A percentile compares a stretch with the other conserved stretches of the same genome.
Evolutionary conservation across 371 early-diverging fungal genomes (phyloP).

Genomic region (Circinella umbellata): DNA sequence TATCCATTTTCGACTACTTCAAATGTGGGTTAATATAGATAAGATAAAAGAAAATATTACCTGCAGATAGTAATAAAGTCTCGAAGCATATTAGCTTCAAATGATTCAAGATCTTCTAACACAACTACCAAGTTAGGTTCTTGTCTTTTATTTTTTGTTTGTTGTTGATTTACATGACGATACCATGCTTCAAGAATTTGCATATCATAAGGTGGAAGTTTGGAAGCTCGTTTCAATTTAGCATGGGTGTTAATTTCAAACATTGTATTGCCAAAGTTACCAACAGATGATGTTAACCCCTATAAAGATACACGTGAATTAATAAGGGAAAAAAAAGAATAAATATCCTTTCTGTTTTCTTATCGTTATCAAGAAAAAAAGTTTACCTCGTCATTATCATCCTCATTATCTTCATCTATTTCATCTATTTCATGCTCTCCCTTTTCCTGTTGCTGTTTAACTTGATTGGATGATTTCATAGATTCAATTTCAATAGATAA

Average conservation of each 20-base stretch:
- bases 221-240: conserved; percentile 24
- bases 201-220: conserved; percentile 63
- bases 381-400: background rate
- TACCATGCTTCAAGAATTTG: conserved; percentile 72
- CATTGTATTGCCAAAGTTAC: background rate
- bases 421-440: background rate
- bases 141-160: background rate
- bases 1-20: background rate
- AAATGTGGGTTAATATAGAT: background rate
- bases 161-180: conserved; percentile 27
- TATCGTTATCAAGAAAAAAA: background rate
- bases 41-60: conserved; percentile 32
- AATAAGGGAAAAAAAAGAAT: too few relatives aligned
- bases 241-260: conserved; percentile 4
- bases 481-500: conserved; percentile 33
- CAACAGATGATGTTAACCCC: background rate
- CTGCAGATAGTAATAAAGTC: conserved; percentile 79
- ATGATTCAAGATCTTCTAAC: conserved; percentile 89
- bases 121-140: conserved; percentile 69
- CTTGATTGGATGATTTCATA: conserved; percentile 33
- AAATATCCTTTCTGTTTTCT: background rate
- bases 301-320: background rate
- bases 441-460: conserved; percentile 27
- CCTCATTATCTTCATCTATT: background rate
- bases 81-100: conserved; percentile 71